Evolutionary conservation across 306 rosid species (phyloP), one percentile per base, ranked within the genome.

Genomic region (Fragaria iinumae): DNA sequence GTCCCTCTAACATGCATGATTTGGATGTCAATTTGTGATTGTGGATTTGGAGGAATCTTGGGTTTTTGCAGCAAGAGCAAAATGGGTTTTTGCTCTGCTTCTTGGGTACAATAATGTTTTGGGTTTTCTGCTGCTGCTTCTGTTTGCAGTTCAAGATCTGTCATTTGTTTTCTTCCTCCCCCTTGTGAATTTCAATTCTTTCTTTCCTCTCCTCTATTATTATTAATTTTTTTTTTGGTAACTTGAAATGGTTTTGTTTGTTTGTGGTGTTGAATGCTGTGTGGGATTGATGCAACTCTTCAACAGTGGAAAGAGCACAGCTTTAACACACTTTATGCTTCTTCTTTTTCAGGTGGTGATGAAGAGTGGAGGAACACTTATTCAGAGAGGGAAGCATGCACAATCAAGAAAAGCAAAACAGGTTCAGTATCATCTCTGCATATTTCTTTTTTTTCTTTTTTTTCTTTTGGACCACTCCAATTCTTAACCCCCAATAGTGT

Each of bases 361-460:
- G 93, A 86, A 87, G 97, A 93, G 88, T 91, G 97, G 91, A 89
- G 89, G 80, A 93, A 76, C 90, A 81, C 82, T 80, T 87, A 74
- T 87, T 74, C 97, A 73, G 89, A 86, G 93, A 85, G 90, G 80
- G 96, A 87, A 71, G 87, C 92, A 76, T 93, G 93, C 94, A 88
- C 88, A 45, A 81, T 87, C 82, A 96, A 89, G 96, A 91, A 88
- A 91, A 96, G 97, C 85, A 91, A 82, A 87, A 82, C 90, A 91
- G 99, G 99, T 93, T 92, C 88, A 84, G 85, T 74, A 72, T 75
- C 87, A 81, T 83, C 82, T 75, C 84, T 78, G 74, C 71, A 76
- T 23, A 60, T 60, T 27, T 55, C n/a, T 9, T 55, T 53, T 75
- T 71, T 2, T 48, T 75, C 75, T 75, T 82, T 78, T 53, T 75